Evolutionary conservation across 177 flowering plant genomes (phyloP).

Genomic region (Vitis hybrid): DNA sequence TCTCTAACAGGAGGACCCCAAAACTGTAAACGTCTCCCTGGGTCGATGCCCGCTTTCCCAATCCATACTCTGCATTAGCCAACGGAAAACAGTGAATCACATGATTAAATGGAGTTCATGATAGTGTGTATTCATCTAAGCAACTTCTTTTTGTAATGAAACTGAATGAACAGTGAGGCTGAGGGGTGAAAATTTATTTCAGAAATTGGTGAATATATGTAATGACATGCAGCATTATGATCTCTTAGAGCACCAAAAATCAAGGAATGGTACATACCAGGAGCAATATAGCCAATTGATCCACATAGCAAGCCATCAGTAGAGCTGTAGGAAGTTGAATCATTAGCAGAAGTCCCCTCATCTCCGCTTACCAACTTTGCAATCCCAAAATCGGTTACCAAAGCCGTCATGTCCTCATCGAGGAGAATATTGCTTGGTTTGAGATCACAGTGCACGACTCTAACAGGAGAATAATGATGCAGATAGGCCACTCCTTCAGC

Average conservation of each 20-base stretch:
- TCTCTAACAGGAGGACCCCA: conserved; percentile 77
- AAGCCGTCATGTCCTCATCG: conserved; percentile 74
- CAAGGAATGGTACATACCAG: conserved; percentile 47
- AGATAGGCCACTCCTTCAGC: conserved; percentile 93
- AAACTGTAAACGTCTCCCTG: conserved; percentile 89
- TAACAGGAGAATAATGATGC: conserved; percentile 79
- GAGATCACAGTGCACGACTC: conserved; percentile 84
- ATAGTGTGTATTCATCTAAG: background rate
- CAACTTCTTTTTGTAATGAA: too few species aligned
- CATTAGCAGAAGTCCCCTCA: conserved; percentile 23
- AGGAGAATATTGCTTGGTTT: conserved; percentile 93
- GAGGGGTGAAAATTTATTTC: too few species aligned
- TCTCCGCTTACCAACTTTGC: conserved; percentile 53
- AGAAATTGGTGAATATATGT: too few species aligned
- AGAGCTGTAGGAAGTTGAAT: conserved; percentile 49
- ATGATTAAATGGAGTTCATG: background rate
- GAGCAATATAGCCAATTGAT: conserved; percentile 89
- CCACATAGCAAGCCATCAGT: conserved; percentile 76
- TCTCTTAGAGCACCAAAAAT: background rate
- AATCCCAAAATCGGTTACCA: conserved; percentile 88
- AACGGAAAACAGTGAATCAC: background rate
- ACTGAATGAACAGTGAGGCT: background rate
- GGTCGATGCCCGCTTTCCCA: conserved; percentile 73
- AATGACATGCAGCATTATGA: too few species aligned
- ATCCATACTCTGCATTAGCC: conserved; percentile 66